Base-by-base conservation (phyloP, 2,329 filamentous ascomycete genomes). In the Lachnellula cervina region DNA sequence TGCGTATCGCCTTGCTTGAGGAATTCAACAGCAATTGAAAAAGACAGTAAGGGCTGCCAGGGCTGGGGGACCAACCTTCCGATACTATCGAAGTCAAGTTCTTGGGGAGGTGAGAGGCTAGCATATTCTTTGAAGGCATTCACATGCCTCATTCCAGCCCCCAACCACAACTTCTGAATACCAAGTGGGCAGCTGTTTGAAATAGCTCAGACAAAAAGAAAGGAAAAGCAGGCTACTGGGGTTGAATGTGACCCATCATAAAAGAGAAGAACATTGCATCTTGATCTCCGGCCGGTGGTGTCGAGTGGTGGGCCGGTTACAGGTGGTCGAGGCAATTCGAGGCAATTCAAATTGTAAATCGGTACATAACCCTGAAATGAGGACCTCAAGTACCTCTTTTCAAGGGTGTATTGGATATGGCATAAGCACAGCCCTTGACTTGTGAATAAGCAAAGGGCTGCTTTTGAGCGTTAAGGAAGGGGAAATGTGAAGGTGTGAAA, bases 41-140 rank as follows among this genome's bases (percentile, higher is more conserved):
- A 52, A 54, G 17, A 51, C 59, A 50, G 62, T 46, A 67, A 67
- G 64, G 64, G 65, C 58, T 64, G 40, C 16, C n/a, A 46, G 37
- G 48, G 42, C 42, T 48, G 49, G 25, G 25, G 8, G 38, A 38
- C 55, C 49, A 52, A 45, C 57, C 54, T 60, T 50, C 42, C 23
- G 28, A 52, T 32, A 32, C 35, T 51, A 28, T 43, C 13, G 46
- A 28, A 49, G 50, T 45, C 16, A 6, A 17, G 13, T 28, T 9
- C n/a, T 28, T n/a, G 48, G 32, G 46, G 23, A 38, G 23, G 40
- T 37, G 21, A 32, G 16, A 46, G 52, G 52, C 43, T 21, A 35
- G 21, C 17, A 23, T 25, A 45, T 11, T n/a, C 8, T 56, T 38
- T 49, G 55, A 57, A 46, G 45, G 46, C 28, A 53, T 53, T 57